Percentiles rank a stretch among this genome's conserved stretches.
These are phyloP conservation scores for Naumovozyma castellii DNA, from an alignment of 805 yeast species.

Conservation along the genomic window DNA sequence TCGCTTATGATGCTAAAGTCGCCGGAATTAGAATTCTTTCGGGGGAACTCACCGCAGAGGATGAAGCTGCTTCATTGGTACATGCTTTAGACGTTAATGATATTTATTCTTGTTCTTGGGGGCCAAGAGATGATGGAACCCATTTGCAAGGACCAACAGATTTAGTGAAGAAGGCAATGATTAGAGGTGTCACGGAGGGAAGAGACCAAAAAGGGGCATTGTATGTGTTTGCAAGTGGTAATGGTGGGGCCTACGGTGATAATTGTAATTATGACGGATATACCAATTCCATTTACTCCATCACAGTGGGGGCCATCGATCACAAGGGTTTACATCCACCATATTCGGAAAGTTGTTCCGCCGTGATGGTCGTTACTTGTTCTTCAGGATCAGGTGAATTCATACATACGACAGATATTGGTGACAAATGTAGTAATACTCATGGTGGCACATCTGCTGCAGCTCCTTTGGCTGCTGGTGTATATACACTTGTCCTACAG, in stretches of 20 bases:
- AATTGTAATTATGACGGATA: constrained; percentile 96
- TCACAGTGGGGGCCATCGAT: constrained; percentile 91
- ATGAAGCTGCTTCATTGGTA: constrained; percentile 83
- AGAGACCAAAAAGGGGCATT: constrained; percentile 72
- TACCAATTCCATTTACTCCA: constrained; percentile 88
- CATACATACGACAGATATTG: constrained; percentile 79
- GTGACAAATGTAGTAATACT: constrained; percentile 51
- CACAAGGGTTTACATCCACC: constrained; percentile 77
- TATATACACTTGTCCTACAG: constrained; percentile 70
- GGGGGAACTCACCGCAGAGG: constrained; percentile 69
- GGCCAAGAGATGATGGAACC: constrained; percentile 88
- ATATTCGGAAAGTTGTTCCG: constrained; percentile 88
- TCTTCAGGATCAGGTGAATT: constrained; percentile 85
- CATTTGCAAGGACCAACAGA: constrained; percentile 78
- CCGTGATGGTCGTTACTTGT: constrained; percentile 88
- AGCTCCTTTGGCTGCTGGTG: constrained; percentile 97
- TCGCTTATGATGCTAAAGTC: constrained; percentile 80
- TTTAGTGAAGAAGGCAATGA: constrained; percentile 69
- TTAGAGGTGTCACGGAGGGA: constrained; percentile 80
- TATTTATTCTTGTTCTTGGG: constrained; percentile 97
- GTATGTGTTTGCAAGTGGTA: constrained; percentile 93
- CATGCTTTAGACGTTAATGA: constrained; percentile 78
- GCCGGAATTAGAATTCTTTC: constrained; percentile 86
- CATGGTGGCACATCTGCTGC: constrained; percentile 99
- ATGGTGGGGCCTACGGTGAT: constrained; percentile 76